phyloP scores from a whole-genome alignment of 2,329 filamentous ascomycete species.

The Colletotrichum sidae region DNA sequence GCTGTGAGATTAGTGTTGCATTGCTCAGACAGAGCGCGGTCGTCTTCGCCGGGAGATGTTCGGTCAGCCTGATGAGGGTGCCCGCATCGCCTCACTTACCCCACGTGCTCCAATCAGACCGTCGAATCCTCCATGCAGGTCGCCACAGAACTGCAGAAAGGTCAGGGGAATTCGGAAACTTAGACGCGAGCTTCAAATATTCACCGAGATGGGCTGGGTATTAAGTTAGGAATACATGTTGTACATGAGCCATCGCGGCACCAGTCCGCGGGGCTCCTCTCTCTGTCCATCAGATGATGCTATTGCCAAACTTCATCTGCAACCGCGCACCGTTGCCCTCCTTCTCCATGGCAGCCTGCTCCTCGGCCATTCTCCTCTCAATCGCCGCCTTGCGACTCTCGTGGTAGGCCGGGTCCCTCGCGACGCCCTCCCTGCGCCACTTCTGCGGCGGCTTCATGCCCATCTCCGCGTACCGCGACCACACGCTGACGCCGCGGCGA shows the following conservation, averaged over 20 bases:
- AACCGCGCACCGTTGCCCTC: constrained; percentile 40
- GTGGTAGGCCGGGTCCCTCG: constrained; percentile 57
- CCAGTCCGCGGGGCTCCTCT: not conserved
- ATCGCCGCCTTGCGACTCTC: constrained; percentile 45
- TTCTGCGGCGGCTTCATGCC: constrained; percentile 70
- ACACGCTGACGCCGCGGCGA: constrained; percentile 69
- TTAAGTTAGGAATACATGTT: not conserved
- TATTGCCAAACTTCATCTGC: constrained; percentile 43
- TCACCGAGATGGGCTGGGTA: no score
- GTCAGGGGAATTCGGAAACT: no score
- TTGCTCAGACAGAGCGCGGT: no score
- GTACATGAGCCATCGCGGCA: not conserved
- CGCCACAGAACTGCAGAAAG: no score
- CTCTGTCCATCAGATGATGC: constrained; percentile 40
- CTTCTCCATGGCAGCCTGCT: constrained; percentile 39
- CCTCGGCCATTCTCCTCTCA: constrained; percentile 43
- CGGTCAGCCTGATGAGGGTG: no score
- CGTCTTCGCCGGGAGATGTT: no score
- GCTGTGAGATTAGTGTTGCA: no score
- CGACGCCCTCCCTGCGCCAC: constrained; percentile 69
- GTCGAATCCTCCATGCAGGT: no score
- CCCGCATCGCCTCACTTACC: no score
- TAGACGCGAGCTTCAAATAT: no score
- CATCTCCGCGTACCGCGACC: constrained; percentile 68
- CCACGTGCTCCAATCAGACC: no score